Evolutionary conservation across 129 eudicot species (phyloP), one percentile per base, ranked within the genome.

Genomic region (Smallanthus sonchifolius): DNA sequence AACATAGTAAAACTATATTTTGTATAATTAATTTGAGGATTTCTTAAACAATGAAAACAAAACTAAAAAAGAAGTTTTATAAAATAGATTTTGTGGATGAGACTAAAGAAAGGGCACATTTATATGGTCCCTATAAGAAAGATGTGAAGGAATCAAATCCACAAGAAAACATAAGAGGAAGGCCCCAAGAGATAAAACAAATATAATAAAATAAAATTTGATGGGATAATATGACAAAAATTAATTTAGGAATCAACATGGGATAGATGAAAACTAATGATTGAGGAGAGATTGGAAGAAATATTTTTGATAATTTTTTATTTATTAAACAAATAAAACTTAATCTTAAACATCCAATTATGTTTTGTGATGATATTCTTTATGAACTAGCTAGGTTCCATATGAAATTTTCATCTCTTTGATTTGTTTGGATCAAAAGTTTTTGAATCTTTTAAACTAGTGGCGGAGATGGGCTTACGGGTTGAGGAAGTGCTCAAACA

Each of bases 401-500:
- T 24, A 24, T 24, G 30, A 24, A 24, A 24, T 24, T 24, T 24
- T 24, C 30, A 24, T 24, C 30, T 24, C 30, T 24, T 24, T 24
- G 30, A 24, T 24, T 24, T 24, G 30, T 24, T 24, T 24, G 30
- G 30, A 24, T 24, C 30, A 24, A 24, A 24, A 24, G 30, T 24
- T 24, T 24, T 24, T 24, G 30, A 24, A 24, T 24, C 1, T 24
- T 24, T 24, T 24, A 24, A 24, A 24, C 30, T 6, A 75, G 2
- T 20, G 20, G 6, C 3, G 54, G 61, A 73, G 37, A 20, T 55
- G 30, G 11, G 47, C 65, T 77, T 87, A 94, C 99, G 99, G 99
- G 75, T 95, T 97, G 40, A 95, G 88, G 72, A 95, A 95, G 86
- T 95, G 99, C 65, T 95, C 99, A 55, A 95, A 95, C 48, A 95